Evolutionary conservation across 768 basidiomycete genomes (phyloP).

Genomic region (Russula brevipes): DNA sequence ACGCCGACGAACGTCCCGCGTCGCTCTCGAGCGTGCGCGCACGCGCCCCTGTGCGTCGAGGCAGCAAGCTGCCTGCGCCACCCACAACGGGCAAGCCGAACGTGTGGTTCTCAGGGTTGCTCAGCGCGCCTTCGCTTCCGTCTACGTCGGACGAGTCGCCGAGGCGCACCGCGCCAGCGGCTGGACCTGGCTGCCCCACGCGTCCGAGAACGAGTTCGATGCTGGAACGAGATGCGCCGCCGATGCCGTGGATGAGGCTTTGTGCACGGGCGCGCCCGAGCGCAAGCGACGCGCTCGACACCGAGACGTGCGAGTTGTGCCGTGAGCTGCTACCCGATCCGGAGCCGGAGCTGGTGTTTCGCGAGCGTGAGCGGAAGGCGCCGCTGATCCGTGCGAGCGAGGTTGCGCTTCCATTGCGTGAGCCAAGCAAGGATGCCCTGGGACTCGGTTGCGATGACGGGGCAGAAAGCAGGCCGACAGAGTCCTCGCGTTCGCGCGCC

Average conservation of each 20-base stretch:
- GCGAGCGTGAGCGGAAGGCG: constrained; percentile 23
- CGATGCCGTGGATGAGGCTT: constrained; percentile 60
- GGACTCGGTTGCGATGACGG: constrained; percentile 44
- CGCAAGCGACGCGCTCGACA: constrained; percentile 27
- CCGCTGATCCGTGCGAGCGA: constrained; percentile 41
- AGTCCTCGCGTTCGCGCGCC: constrained; percentile 59
- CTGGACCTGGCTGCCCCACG: not conserved
- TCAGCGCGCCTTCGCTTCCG: constrained; percentile 39
- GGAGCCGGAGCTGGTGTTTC: constrained; percentile 21
- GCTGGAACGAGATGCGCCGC: constrained; percentile 56
- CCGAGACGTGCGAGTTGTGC: constrained; percentile 29
- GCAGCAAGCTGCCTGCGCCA: constrained; percentile 36
- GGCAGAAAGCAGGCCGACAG: constrained; percentile 49
- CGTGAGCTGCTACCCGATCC: constrained; percentile 27
- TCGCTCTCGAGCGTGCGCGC: constrained; percentile 12
- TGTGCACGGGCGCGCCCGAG: constrained; percentile 54
- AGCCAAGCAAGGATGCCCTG: constrained; percentile 42
- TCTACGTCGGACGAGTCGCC: constrained; percentile 39
- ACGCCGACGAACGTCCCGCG: not conserved
- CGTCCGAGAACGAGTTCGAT: constrained; percentile 47
- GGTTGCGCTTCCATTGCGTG: constrained; percentile 41
- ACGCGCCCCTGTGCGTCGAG: constrained; percentile 23
- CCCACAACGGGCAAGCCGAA: constrained; percentile 54
- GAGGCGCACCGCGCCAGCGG: not conserved
- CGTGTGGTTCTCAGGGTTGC: constrained; percentile 64